A percentile compares a stretch with the other conserved stretches of the same genome.
Evolutionary conservation across 306 rosid genomes (phyloP).

Genomic region (Rubus parviflorus): DNA sequence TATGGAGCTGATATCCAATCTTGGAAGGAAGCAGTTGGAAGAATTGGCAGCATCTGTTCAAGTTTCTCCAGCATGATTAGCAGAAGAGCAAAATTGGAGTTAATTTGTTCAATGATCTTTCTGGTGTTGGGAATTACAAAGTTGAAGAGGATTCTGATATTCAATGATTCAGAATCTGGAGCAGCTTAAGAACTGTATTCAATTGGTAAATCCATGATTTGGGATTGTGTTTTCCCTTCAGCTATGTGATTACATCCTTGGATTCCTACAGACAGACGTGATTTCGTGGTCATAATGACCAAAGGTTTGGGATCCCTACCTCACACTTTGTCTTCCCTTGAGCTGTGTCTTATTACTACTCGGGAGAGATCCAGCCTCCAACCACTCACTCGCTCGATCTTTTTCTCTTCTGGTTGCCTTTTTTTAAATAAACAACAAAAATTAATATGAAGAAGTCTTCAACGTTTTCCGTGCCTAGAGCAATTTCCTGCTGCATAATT

Average conservation of each 20-base stretch:
- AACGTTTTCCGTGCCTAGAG: neutral
- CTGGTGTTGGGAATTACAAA: slow-evolving; percentile 10
- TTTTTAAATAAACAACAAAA: neutral
- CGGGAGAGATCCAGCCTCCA: neutral
- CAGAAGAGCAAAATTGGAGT: neutral
- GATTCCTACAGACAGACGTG: neutral
- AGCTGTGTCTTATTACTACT: neutral
- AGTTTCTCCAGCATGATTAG: slow-evolving; percentile 13
- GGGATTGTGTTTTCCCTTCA: neutral
- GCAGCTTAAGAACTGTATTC: neutral
- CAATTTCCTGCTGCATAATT: neutral
- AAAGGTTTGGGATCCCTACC: neutral
- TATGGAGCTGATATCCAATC: slow-evolving; percentile 64
- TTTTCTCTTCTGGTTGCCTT: neutral
- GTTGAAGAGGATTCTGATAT: slow-evolving; percentile 1
- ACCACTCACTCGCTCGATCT: neutral
- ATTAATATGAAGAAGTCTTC: neutral
- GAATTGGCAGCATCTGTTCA: slow-evolving; percentile 47
- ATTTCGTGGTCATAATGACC: neutral
- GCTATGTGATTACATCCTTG: neutral
- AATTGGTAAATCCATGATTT: neutral
- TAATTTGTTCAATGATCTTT: neutral
- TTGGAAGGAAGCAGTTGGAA: slow-evolving; percentile 61
- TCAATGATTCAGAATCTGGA: slow-evolving; percentile 16
- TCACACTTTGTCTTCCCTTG: neutral